A percentile compares a stretch with the other conserved stretches of the same genome.
These are phyloP conservation scores for Phytophthora syringae DNA, from an alignment of 352 stramenopile genomes.

Conservation along the genomic window DNA sequence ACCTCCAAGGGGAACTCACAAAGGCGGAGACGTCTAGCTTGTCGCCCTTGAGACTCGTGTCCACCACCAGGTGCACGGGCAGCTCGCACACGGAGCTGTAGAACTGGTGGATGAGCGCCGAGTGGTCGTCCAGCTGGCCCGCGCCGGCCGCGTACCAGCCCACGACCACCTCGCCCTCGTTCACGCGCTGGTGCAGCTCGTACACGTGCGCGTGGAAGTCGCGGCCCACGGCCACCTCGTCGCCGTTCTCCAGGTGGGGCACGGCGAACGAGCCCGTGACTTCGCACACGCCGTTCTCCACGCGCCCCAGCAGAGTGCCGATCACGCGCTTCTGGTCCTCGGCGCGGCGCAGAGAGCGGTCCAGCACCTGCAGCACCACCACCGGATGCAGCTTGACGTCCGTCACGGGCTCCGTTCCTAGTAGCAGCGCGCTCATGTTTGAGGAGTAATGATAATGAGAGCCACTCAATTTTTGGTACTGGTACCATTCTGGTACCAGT, in stretches of 20 bases:
- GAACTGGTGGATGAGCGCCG: slow-evolving; percentile 98
- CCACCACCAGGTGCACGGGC: slow-evolving; percentile 95
- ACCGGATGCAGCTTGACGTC: slow-evolving; percentile 94
- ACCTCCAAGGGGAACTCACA: slow-evolving; percentile 91
- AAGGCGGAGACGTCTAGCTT: slow-evolving; percentile 93
- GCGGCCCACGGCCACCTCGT: slow-evolving; percentile 97
- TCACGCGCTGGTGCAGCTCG: slow-evolving; percentile 94
- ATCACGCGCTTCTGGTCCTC: slow-evolving; percentile 96
- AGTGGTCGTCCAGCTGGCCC: slow-evolving; percentile 93
- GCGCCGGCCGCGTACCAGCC: slow-evolving; percentile 95
- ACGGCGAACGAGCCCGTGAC: slow-evolving; percentile 97
- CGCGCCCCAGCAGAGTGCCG: slow-evolving; percentile 95
- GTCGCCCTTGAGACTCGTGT: slow-evolving; percentile 88
- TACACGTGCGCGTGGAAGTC: slow-evolving; percentile 99
- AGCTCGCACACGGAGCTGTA: slow-evolving; percentile 94
- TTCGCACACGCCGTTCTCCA: slow-evolving; percentile 88
- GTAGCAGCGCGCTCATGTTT: slow-evolving; percentile 57
- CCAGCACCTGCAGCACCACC: slow-evolving; percentile 97
- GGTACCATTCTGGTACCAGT: too few relatives aligned
- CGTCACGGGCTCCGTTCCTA: slow-evolving; percentile 83
- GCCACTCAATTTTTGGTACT: too few relatives aligned
- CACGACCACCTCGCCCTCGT: slow-evolving; percentile 95
- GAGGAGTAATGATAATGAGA: not conserved
- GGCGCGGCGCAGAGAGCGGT: slow-evolving; percentile 94
- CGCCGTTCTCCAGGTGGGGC: slow-evolving; percentile 95